Evolutionary conservation across 225 moss, liverwort and hornwort genomes (phyloP), one percentile per base, ranked within the genome.

Genomic region (Pseudoscleropodium purum): DNA sequence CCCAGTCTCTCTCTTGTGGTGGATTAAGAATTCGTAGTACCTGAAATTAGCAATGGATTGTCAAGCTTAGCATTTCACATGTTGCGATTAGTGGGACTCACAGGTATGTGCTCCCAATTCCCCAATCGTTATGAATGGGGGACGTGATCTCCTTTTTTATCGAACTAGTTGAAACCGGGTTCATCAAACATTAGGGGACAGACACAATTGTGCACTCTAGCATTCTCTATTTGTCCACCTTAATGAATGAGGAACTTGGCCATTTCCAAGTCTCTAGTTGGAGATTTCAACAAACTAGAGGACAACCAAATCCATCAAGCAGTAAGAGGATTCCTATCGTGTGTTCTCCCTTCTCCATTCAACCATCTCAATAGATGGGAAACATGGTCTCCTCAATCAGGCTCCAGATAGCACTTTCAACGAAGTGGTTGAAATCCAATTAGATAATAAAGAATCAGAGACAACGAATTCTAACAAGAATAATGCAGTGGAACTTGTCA

Each of bases 11-110:
- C 84, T 92, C 90, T 83, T 91, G 87, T 54, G 90, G 89, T 61
- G 92, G 94, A 84, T 89, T 85, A 60, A 94, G 87, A 70, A 94
- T 92, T 34, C 92, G 92, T 23, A 91, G 57, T 72, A 94, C 92
- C 94, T 94, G 89, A 77, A 85, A 83, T 60, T 57, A 63, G 62
- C 82, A 89, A 77, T 41, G 59, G 18, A 18, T 77, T 29, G 77
- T 79, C 77, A 41, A 73, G 18, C 47, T 81, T 31, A 89, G 64
- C 33, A 63, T 63, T 86, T 86, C 49, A 49, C 21, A 86, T 51
- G 29, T 51, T 37, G 51, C 75, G 49, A 49, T 49, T 47, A 61
- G 47, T 34, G 25, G 45, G 18, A 59, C 13, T 75, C 45, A 85
- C 11, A 54, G 45, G 26, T 61, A 45, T 47, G 45, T 74, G 43